Conservation (phyloP, 352 stramenopile species). For the Peronosclerospora sorghi region DNA sequence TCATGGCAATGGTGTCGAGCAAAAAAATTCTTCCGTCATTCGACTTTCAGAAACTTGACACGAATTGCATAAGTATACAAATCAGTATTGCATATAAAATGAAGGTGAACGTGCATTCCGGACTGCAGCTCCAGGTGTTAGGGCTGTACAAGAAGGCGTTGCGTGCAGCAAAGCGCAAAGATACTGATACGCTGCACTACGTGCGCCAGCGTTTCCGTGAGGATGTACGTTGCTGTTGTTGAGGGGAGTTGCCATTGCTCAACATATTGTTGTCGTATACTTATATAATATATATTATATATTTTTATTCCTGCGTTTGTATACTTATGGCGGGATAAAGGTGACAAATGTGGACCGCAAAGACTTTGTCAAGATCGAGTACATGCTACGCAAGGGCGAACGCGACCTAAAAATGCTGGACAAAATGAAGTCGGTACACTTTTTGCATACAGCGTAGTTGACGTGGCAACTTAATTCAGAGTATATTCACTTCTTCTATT, state of each 20-base stretch:
- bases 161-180: constrained; percentile 44
- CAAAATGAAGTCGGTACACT: constrained; percentile 48
- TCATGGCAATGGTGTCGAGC: too few species aligned
- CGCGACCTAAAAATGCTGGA: constrained; percentile 74
- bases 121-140: constrained; percentile 71
- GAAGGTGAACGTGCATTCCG: constrained; percentile 42
- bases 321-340: constrained; percentile 13
- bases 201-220: constrained; percentile 70
- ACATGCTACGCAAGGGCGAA: constrained; percentile 77
- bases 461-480: too few species aligned
- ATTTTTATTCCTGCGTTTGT: neutral
- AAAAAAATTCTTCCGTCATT: too few species aligned
- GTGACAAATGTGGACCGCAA: constrained; percentile 43
- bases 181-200: constrained; percentile 30
- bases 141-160: constrained; percentile 59
- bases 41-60: too few species aligned
- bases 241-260: neutral
- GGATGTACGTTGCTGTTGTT: constrained; percentile 29
- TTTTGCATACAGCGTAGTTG: constrained; percentile 29
- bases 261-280: neutral
- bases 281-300: neutral
- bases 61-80: neutral
- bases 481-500: too few species aligned
- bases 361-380: constrained; percentile 77
- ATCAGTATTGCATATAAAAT: neutral